Evolutionary conservation across 1,139 yeast species (phyloP), one percentile per base, ranked within the genome.

Genomic region (Ogataea hybrid): DNA sequence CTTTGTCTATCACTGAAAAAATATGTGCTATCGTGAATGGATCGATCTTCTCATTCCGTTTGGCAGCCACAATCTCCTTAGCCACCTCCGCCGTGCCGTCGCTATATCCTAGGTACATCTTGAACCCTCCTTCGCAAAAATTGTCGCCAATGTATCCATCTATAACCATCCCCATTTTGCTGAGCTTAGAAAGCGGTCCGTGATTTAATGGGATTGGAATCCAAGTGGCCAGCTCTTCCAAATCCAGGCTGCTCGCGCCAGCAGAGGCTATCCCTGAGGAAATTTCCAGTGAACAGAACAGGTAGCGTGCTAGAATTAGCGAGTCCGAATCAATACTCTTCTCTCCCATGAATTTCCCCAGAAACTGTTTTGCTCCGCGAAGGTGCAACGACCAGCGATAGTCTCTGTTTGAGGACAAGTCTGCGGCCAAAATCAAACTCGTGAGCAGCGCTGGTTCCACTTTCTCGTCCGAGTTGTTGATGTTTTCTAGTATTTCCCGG

Each of bases 341-440:
- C 50, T 29, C 53, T 43, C 53, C 22, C 69, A 63, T 32, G 43
- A 69, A 67, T 49, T 73, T 77, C 37, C 73, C 55, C 18, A 79
- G 62, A 16, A 79, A 62, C 43, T 78, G 81, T 49, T 77, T 77
- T 2, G 84, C 84, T 4, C 84, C 84, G 46, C 73, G 62, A n/a
- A 79, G 62, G 59, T 79, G 84, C 0, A 80, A 73, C 39, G 80
- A 61, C 85, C 84, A 79, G 44, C 73, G 72, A 43, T 72, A 77
- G 9, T 65, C 65, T 36, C 71, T 71, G 4, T 68, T 61, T 2
- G 63, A 58, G 2, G 79, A 69, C 2, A 81, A 79, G 57, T 78
- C 80, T 6, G 79, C 68, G 0, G 83, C 77, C 25, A 79, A 59
- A 3, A 79, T 57, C 21, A 79, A 62, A 3, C 79, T 80, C 0